Evolutionary conservation across 495 filamentous ascomycete species (phyloP), one percentile per base, ranked within the genome.

Genomic region (Lineolata rhizophorae): DNA sequence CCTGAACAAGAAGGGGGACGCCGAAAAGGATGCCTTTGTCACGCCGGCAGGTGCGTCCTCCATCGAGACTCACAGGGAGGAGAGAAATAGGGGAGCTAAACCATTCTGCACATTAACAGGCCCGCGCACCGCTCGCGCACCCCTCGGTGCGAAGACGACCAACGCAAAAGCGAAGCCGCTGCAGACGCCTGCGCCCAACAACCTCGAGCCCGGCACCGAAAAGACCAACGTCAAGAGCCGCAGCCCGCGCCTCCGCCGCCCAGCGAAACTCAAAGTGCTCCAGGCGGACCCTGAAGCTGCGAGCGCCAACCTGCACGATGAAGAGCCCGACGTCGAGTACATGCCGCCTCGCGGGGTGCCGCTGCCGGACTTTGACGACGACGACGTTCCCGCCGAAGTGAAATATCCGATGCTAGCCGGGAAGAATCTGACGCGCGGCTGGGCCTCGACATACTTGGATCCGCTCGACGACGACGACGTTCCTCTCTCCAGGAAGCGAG

Each of bases 1-100:
- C 19, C n/a, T n/a, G n/a, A 82, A 76, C 55, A 67, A 67, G 40
- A 58, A 47, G 20, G 42, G 55, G n/a, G 54, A 56, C 35, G 57
- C 57, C 36, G 53, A 71, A 28, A 62, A 58, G 33, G 60, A 69
- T 53, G 60, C 64, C 12, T 77, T 91, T 37, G 54, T 75, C 30
- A 97, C 87, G 10, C 87, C 87, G n/a, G 61, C 75, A 45, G 78
- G 81, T 85, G n/a, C n/a, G n/a, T n/a, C n/a, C n/a, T n/a, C n/a
- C n/a, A n/a, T n/a, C n/a, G n/a, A n/a, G n/a, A n/a, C n/a, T n/a
- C n/a, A n/a, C n/a, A n/a, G n/a, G n/a, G n/a, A n/a, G n/a, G n/a
- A n/a, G n/a, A n/a, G n/a, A n/a, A n/a, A n/a, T n/a, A n/a, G n/a
- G n/a, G n/a, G n/a, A n/a, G n/a, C n/a, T n/a, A n/a, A n/a, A n/a